Conservation (phyloP, 768 basidiomycete species). For the Mycena indigotica region DNA sequence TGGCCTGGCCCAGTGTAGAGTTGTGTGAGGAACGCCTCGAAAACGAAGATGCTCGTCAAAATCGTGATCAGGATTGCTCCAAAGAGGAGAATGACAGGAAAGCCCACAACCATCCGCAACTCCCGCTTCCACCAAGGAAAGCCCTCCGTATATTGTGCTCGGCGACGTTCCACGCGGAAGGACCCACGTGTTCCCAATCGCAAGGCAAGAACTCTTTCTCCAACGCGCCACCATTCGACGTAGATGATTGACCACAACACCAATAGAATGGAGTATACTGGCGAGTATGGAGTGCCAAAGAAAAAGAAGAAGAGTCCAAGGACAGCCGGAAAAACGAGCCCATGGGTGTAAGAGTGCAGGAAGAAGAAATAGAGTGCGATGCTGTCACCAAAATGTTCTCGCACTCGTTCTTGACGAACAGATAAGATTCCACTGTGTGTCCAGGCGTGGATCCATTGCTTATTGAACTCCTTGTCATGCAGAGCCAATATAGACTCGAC, state of each 20-base stretch:
- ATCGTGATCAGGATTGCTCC: slow-evolving; percentile 68
- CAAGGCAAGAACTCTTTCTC: slow-evolving; percentile 80
- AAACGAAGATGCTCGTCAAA: slow-evolving; percentile 79
- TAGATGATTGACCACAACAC: slow-evolving; percentile 85
- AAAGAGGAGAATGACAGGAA: slow-evolving; percentile 76
- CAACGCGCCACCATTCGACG: slow-evolving; percentile 91
- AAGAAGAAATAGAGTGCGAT: slow-evolving; percentile 90
- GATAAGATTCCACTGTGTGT: slow-evolving; percentile 63
- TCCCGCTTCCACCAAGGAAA: slow-evolving; percentile 78
- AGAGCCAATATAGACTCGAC: slow-evolving; percentile 81
- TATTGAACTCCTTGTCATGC: slow-evolving; percentile 83
- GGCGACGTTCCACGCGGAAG: slow-evolving; percentile 72
- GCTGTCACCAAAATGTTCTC: slow-evolving; percentile 82
- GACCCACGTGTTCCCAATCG: slow-evolving; percentile 81
- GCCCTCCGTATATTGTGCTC: slow-evolving; percentile 57
- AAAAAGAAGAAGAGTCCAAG: slow-evolving; percentile 73
- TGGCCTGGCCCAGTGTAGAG: slow-evolving; percentile 89
- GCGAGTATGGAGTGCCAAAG: slow-evolving; percentile 72
- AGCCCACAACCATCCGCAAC: slow-evolving; percentile 61
- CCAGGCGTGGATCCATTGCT: slow-evolving; percentile 78
- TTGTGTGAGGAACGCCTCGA: slow-evolving; percentile 88
- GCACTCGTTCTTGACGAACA: slow-evolving; percentile 66
- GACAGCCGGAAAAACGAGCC: slow-evolving; percentile 73
- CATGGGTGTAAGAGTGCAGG: slow-evolving; percentile 79
- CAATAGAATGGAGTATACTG: slow-evolving; percentile 72